Conservation (phyloP, 2,329 filamentous ascomycete genomes). For the Fusarium multiceps region DNA sequence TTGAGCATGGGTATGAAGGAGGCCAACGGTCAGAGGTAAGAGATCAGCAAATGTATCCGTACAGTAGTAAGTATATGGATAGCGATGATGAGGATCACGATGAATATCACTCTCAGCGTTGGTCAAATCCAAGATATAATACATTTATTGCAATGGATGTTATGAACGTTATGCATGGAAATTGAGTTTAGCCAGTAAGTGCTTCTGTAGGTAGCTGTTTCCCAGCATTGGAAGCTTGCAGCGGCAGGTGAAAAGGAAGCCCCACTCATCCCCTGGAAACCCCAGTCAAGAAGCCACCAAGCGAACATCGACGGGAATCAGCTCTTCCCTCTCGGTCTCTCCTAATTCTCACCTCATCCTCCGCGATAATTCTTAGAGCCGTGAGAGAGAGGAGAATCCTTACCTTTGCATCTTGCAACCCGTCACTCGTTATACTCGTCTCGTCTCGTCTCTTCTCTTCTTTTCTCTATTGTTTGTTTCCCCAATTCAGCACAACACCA, state of each 20-base stretch:
- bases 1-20: slow-evolving; percentile 21
- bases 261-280: slow-evolving; percentile 31
- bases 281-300: slow-evolving; percentile 22
- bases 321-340: slow-evolving; percentile 30
- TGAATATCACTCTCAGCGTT: not conserved
- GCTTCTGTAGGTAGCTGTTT: slow-evolving; percentile 1
- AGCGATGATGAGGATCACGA: not conserved
- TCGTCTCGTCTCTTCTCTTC: slow-evolving; percentile 18
- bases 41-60: not conserved
- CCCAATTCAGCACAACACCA: not conserved
- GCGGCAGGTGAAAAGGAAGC: slow-evolving; percentile 2
- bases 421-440: slow-evolving; percentile 40
- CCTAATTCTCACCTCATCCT: slow-evolving; percentile 42
- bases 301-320: slow-evolving; percentile 8
- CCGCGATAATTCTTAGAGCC: slow-evolving; percentile 43
- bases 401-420: slow-evolving; percentile 36
- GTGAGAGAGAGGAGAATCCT: slow-evolving; percentile 43
- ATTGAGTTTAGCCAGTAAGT: not conserved
- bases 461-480: slow-evolving; percentile 32
- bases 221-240: slow-evolving; percentile 2
- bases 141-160: not conserved
- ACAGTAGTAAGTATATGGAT: not conserved
- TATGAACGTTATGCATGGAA: slow-evolving; percentile 1
- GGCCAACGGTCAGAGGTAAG: slow-evolving; percentile 15
- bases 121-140: not conserved